Percentiles rank a stretch among this genome's conserved stretches.
phyloP scores from a whole-genome alignment of 1,284 basidiomycete species.

The Moesziomyces sp. region DNA sequence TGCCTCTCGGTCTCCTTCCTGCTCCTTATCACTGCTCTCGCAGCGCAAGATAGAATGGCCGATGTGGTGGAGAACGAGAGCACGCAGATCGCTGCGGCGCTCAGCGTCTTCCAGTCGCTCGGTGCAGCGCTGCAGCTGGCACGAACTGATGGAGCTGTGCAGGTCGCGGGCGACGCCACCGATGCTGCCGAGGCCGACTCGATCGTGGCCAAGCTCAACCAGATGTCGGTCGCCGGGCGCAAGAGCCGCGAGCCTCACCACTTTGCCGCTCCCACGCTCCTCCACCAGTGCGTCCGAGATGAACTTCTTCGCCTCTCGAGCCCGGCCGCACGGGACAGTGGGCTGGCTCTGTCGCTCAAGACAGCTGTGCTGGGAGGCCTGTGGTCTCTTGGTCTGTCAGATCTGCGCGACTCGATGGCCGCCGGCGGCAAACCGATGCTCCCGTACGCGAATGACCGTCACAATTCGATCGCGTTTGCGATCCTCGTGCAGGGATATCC shows the following conservation, averaged over 20 bases:
- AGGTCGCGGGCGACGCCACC: constrained; percentile 14
- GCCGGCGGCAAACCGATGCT: constrained; percentile 23
- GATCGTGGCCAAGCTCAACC: constrained; percentile 44
- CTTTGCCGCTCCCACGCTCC: constrained; percentile 37
- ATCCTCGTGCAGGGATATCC: constrained; percentile 44
- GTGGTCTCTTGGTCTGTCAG: constrained; percentile 39
- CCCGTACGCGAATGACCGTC: constrained; percentile 31
- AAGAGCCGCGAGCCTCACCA: constrained; percentile 45
- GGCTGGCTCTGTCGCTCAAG: constrained; percentile 28
- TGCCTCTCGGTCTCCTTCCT: constrained; percentile 32
- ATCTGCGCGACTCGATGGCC: constrained; percentile 20
- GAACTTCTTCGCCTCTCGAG: constrained; percentile 17
- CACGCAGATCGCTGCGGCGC: constrained; percentile 35
- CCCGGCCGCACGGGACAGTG: background rate
- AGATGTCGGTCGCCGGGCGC: constrained; percentile 46
- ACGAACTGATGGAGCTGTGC: constrained; percentile 26
- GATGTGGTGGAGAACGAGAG: constrained; percentile 40
- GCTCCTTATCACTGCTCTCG: constrained; percentile 34
- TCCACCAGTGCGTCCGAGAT: constrained; percentile 42
- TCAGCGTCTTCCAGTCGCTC: constrained; percentile 39
- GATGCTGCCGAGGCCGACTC: constrained; percentile 31
- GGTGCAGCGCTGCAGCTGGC: constrained; percentile 30
- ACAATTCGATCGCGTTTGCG: constrained; percentile 34
- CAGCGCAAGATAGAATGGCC: constrained; percentile 41
- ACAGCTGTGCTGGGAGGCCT: constrained; percentile 26